phyloP scores from a whole-genome alignment of 805 yeast genomes.

The Kodamaea lidongshanica region DNA sequence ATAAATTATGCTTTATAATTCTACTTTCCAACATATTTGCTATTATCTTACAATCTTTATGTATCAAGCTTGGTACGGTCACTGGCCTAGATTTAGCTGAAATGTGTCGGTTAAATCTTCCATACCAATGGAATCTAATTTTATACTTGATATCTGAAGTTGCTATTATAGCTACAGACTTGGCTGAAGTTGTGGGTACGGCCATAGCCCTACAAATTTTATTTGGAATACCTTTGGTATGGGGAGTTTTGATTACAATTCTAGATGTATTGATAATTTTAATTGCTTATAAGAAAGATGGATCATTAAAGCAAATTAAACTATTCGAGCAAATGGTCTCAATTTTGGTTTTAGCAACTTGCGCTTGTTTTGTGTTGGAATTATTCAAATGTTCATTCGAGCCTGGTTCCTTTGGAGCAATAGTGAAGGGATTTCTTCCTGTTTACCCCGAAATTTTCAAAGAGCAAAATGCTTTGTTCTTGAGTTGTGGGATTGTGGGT shows the following conservation, averaged over 20 bases:
- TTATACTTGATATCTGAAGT: slow-evolving; percentile 72
- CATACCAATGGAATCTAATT: slow-evolving; percentile 55
- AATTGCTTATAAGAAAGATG: slow-evolving; percentile 69
- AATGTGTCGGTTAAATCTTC: slow-evolving; percentile 68
- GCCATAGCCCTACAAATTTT: slow-evolving; percentile 79
- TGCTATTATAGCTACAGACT: slow-evolving; percentile 86
- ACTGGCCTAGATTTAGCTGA: slow-evolving; percentile 87
- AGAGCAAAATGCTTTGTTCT: slow-evolving; percentile 35
- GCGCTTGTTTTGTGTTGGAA: slow-evolving; percentile 68
- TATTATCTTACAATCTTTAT: slow-evolving; percentile 71
- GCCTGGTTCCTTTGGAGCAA: slow-evolving; percentile 45
- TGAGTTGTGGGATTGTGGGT: slow-evolving; percentile 42
- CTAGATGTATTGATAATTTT: slow-evolving; percentile 74
- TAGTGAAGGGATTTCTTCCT: slow-evolving; percentile 69
- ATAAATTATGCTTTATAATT: slow-evolving; percentile 64
- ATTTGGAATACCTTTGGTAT: slow-evolving; percentile 62
- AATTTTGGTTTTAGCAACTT: slow-evolving; percentile 63
- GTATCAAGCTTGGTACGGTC: slow-evolving; percentile 81
- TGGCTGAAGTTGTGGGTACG: slow-evolving; percentile 92
- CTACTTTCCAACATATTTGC: slow-evolving; percentile 80
- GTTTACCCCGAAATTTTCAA: slow-evolving; percentile 22
- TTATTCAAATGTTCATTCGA: slow-evolving; percentile 48
- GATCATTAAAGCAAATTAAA: slow-evolving; percentile 68
- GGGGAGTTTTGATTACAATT: slow-evolving; percentile 76
- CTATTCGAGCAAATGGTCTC: slow-evolving; percentile 75